These are phyloP conservation scores for Serendipita indica DNA, from an alignment of 768 basidiomycete species.

Conservation along the genomic window DNA sequence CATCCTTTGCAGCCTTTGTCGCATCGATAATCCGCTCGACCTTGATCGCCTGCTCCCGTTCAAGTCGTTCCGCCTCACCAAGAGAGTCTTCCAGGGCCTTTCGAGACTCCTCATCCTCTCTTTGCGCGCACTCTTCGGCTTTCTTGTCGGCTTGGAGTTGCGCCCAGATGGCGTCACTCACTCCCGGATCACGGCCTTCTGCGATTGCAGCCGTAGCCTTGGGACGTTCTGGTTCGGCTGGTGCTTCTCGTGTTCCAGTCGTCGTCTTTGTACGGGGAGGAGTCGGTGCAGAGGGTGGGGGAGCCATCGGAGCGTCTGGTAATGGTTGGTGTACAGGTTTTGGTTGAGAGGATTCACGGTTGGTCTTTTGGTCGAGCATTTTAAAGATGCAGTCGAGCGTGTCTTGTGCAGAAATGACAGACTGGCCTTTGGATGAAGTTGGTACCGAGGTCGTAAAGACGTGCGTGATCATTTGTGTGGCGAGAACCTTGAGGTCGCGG, in stretches of 20 bases:
- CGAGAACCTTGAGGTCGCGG: constrained; percentile 42
- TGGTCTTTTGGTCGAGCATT: constrained; percentile 14
- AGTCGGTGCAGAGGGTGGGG: constrained; percentile 7
- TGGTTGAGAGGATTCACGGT: not conserved
- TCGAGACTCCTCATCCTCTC: constrained; percentile 16
- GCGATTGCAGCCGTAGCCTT: not conserved
- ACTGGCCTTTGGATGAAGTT: constrained; percentile 12
- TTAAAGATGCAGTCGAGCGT: constrained; percentile 20
- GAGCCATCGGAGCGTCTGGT: not conserved
- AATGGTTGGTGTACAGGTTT: not conserved
- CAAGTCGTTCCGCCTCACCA: constrained; percentile 16
- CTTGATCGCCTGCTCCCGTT: constrained; percentile 18
- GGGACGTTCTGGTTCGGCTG: not conserved
- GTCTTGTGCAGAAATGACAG: constrained; percentile 20
- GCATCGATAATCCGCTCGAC: constrained; percentile 18
- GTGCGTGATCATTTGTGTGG: constrained; percentile 31
- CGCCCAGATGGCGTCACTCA: constrained; percentile 37
- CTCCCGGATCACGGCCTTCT: constrained; percentile 33
- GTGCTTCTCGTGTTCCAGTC: not conserved
- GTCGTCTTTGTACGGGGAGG: not conserved
- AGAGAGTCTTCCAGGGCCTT: not conserved
- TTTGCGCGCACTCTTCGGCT: constrained; percentile 21
- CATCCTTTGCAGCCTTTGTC: constrained; percentile 18
- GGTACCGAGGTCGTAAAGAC: constrained; percentile 23
- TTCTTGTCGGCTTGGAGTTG: constrained; percentile 31